Conservation (phyloP, 257 asterid genomes). For the Ballota nigra region DNA sequence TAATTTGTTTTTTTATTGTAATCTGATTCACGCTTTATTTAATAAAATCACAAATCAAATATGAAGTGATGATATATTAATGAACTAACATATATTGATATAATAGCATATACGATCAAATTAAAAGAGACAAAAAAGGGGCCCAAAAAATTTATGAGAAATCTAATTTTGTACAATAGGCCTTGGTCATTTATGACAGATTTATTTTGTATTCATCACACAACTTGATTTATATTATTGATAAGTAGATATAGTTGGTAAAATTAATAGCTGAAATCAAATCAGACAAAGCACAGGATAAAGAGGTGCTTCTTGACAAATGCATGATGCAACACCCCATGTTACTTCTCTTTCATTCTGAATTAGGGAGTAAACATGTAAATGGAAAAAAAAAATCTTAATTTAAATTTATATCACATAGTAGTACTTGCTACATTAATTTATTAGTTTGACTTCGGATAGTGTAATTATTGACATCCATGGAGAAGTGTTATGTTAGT, state of each 20-base stretch:
- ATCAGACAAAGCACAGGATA: background rate
- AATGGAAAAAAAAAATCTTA: background rate
- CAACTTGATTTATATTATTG: slow-evolving; percentile 18
- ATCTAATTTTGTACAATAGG: background rate
- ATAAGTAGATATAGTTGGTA: background rate
- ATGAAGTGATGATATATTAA: background rate
- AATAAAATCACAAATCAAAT: too few species aligned
- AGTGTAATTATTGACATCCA: slow-evolving; percentile 4
- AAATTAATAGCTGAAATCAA: background rate
- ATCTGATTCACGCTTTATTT: too few species aligned
- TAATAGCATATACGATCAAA: background rate
- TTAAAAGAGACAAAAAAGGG: background rate
- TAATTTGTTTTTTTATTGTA: too few species aligned
- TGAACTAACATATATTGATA: background rate
- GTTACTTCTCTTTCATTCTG: slow-evolving; percentile 18
- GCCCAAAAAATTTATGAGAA: background rate
- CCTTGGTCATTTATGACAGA: background rate
- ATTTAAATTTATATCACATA: too few species aligned
- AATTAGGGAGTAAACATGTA: background rate
- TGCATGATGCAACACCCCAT: slow-evolving; percentile 21
- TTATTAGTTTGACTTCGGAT: background rate
- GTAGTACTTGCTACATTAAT: background rate
- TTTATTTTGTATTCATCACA: background rate
- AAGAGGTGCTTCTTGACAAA: slow-evolving; percentile 8
- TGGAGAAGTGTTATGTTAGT: background rate